Base-by-base conservation (phyloP, 2,329 filamentous ascomycete species). In the Arthrobotrys megalospora region DNA sequence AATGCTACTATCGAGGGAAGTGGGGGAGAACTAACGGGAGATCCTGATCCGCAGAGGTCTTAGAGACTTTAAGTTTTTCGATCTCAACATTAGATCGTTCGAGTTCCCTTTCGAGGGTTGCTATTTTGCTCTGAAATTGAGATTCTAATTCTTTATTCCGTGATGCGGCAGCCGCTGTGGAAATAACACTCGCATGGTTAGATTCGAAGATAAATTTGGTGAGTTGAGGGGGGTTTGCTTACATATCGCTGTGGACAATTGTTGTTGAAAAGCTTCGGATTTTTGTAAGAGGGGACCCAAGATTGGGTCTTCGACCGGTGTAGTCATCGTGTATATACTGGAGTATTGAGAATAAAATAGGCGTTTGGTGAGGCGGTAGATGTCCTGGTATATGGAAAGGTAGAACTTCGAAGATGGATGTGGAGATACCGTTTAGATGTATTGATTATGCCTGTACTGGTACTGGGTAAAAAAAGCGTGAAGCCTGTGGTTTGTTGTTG, bases 211-310 rank as follows among this genome's bases (percentile, higher is more conserved):
- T 65, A 14, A 12, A 10, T 24, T 50, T 41, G 6, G 32, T 53
- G 36, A 21, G 6, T n/a, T n/a, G 28, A 16, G 21, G 28, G 24
- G 5, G 24, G 5, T 28, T 45, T 34, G 32, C 71, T 34, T 38
- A 69, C 71, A 7, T 45, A 68, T 36, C 3, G 64, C 64, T 47
- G 28, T 32, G 3, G 21, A n/a, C 14, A 69, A 47, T 21, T 76
- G 34, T 14, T 76, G 64, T 1, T 50, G 34, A 16, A 76, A 68
- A 12, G 16, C 41, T 10, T 76, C 53, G n/a, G 62, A 64, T 24
- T 55, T 28, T 19, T 62, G 21, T 8, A 64, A 28, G 19, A 76
- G 45, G 2, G 45, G 53, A n/a, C 45, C 47, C 3, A 68, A 34
- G 14, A 68, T 55, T 2, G 63, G 41, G 34, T 67, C 21, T 34